phyloP scores from a whole-genome alignment of 23 red algal genomes.

The Gracilaria caudata region DNA sequence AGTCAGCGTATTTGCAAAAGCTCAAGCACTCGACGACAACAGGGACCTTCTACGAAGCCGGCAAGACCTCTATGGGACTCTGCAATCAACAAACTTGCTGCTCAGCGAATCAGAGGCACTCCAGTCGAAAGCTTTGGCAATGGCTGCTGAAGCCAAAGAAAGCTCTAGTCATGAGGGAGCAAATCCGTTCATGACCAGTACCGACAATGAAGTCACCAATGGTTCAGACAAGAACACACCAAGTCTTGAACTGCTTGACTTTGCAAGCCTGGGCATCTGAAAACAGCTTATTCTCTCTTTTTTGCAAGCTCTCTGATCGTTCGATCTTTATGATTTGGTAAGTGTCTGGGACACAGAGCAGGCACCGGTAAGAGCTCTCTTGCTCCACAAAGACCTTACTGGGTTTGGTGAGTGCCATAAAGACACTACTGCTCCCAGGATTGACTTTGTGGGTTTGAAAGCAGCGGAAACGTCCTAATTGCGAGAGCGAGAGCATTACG shows the following conservation, averaged over 20 bases:
- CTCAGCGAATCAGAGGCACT: conserved; percentile 36
- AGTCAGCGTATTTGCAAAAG: background rate
- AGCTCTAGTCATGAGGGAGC: background rate
- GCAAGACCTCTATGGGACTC: background rate
- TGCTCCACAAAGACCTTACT: too few species aligned
- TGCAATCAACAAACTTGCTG: conserved; percentile 23
- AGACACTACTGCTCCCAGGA: too few species aligned
- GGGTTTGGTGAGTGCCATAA: too few species aligned
- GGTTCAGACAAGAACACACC: background rate
- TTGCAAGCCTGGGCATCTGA: background rate
- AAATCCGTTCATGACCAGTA: conserved; percentile 40
- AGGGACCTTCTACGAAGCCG: background rate
- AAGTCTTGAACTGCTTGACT: conserved; percentile 20
- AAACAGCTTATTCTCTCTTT: background rate
- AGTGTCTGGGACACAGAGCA: too few species aligned
- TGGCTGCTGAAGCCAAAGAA: conserved; percentile 52
- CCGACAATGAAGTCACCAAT: background rate
- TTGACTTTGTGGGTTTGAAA: too few species aligned
- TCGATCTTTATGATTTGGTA: too few species aligned
- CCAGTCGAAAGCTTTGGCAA: conserved; percentile 47
- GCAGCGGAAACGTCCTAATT: too few species aligned
- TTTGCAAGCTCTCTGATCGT: too few species aligned
- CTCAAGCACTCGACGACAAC: background rate
- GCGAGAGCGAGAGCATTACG: too few species aligned
- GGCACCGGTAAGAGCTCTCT: too few species aligned